A percentile compares a stretch with the other conserved stretches of the same genome.
Evolutionary conservation across 23 red algal genomes (phyloP).

Genomic region (Pyropia yezoensis): DNA sequence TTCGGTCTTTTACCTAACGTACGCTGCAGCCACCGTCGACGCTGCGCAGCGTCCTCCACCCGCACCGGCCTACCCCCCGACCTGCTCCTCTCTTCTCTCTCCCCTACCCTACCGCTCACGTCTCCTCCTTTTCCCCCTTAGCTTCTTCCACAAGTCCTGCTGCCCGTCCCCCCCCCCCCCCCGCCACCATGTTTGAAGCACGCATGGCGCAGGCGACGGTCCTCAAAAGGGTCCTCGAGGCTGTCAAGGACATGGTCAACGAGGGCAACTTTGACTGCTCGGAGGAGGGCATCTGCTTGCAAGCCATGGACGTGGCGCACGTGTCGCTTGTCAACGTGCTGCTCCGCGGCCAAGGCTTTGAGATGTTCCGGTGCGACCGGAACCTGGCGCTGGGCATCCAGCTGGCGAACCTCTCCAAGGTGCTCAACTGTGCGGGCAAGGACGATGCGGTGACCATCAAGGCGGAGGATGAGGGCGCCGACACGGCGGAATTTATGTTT

Average conservation of each 20-base stretch:
- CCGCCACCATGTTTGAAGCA: constrained; percentile 77
- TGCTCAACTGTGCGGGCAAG: constrained; percentile 76
- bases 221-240: constrained; percentile 85
- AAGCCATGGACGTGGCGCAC: constrained; percentile 83
- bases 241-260: constrained; percentile 82
- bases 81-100: too few species aligned
- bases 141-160: background rate
- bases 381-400: constrained; percentile 85
- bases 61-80: too few species aligned
- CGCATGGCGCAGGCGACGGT: constrained; percentile 50
- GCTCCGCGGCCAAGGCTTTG: constrained; percentile 75
- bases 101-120: background rate
- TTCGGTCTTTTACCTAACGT: too few species aligned
- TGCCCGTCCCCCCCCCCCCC: background rate
- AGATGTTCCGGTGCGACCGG: constrained; percentile 74
- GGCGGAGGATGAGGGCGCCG: constrained; percentile 57
- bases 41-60: too few species aligned
- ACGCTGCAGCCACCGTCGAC: too few species aligned
- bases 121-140: background rate
- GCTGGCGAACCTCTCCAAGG: constrained; percentile 68
- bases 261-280: constrained; percentile 95
- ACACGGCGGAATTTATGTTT: constrained; percentile 85
- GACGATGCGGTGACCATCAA: constrained; percentile 88
- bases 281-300: constrained; percentile 61
- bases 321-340: constrained; percentile 81